A percentile compares a stretch with the other conserved stretches of the same genome.
phyloP scores from a whole-genome alignment of 164 flowering plant species.

The Kingdonia uniflora region DNA sequence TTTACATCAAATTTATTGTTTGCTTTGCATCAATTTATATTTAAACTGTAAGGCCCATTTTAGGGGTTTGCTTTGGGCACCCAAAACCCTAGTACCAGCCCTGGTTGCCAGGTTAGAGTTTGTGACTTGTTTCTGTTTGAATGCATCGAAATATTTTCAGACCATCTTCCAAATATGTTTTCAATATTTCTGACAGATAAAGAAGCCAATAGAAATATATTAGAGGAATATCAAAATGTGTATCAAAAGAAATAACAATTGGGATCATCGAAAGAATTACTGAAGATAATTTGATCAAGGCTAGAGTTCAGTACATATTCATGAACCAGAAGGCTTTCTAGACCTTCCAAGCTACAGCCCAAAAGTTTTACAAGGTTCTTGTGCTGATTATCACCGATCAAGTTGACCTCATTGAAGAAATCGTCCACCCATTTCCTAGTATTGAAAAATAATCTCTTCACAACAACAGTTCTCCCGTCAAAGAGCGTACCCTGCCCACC shows the following conservation, averaged over 20 bases:
- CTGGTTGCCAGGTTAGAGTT: constrained; percentile 51
- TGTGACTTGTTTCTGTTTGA: constrained; percentile 32
- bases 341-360: constrained; percentile 52
- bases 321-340: constrained; percentile 47
- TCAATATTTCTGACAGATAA: not conserved
- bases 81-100: too few relatives aligned
- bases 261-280: constrained; percentile 13
- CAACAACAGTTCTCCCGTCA: constrained; percentile 36
- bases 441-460: constrained; percentile 38
- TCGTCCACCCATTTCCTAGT: constrained; percentile 44
- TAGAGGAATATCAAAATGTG: not conserved
- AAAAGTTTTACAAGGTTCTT: constrained; percentile 40
- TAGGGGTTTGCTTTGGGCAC: too few relatives aligned
- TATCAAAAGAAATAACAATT: not conserved
- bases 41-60: too few relatives aligned
- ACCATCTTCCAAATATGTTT: too few relatives aligned
- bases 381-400: constrained; percentile 39
- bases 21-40: too few relatives aligned
- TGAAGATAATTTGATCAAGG: constrained; percentile 41
- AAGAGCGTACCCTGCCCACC: constrained; percentile 29
- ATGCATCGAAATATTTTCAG: not conserved
- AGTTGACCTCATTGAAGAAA: constrained; percentile 49
- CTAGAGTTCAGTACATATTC: constrained; percentile 44
- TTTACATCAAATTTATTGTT: too few relatives aligned
- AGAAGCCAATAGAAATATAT: not conserved